Evolutionary conservation across 2,329 filamentous ascomycete species (phyloP), one percentile per base, ranked within the genome.

Genomic region (Colletotrichum brevisporum): DNA sequence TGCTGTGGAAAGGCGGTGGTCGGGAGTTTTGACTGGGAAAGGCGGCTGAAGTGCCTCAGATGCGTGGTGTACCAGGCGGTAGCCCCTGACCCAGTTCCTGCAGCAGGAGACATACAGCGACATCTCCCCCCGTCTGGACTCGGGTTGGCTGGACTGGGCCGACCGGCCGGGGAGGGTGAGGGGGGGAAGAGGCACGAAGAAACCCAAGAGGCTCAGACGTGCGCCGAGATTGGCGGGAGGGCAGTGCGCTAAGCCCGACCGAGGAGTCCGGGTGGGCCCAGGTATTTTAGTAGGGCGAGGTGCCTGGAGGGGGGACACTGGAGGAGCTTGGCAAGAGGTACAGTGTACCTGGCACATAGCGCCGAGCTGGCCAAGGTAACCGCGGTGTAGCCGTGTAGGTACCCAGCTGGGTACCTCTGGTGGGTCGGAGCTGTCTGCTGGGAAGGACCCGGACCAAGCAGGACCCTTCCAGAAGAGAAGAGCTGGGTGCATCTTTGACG

Each of bases 121-220:
- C 18, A 48, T 12, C 8, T 10, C 31, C 31, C 27, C n/a, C 31
- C 66, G 50, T 59, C 61, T 59, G 54, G 66, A 51, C 61, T 69
- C 47, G 31, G 47, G 47, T 52, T 36, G 47, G 31, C 47, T 52
- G 51, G 58, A 63, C 60, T 47, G 53, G 60, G 47, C 47, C 58
- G 65, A 26, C 59, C 53, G 47, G 47, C 31, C 31, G 56, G 59
- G 60, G 31, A 67, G 26, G 59, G 60, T 36, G 31, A 36, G 31
- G 21, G 31, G 31, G 31, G 31, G 31, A 36, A 36, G 64, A 64
- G 59, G 65, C 65, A 53, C 65, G 45, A 63, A 63, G 65, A 53
- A 68, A 61, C 55, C 62, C 62, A 69, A 67, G 67, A 67, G 63
- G 67, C 67, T 70, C 63, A 67, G 67, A 67, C 52, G 63, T 67